Evolutionary conservation across 1,284 basidiomycete species (phyloP).

Genomic region (Mrakiaceae sp.): DNA sequence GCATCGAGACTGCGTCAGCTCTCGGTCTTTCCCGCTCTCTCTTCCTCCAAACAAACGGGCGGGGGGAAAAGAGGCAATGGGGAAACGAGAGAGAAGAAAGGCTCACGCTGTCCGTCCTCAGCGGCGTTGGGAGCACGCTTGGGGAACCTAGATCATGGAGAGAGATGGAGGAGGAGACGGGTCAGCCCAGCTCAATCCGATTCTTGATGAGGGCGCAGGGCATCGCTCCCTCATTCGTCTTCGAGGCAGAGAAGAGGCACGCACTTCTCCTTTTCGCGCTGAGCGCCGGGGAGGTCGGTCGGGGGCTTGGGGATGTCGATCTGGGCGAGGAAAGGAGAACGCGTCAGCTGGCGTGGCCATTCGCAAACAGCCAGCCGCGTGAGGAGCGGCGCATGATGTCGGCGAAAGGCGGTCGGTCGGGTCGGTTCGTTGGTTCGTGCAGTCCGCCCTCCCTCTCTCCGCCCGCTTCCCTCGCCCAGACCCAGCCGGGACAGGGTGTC

Average conservation of each 20-base stretch:
- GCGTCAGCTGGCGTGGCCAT: not conserved
- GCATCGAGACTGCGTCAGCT: not conserved
- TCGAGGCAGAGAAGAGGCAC: not conserved
- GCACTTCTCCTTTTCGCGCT: conserved; percentile 9
- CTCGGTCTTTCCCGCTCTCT: not conserved
- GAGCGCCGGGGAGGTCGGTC: conserved; percentile 11
- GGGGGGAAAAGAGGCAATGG: not conserved
- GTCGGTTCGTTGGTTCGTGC: not conserved
- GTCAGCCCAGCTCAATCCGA: no score
- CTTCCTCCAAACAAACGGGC: not conserved
- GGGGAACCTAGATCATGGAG: not conserved
- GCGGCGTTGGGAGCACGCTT: not conserved
- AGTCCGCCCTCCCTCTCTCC: not conserved
- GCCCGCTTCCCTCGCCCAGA: not conserved
- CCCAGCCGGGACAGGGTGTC: not conserved
- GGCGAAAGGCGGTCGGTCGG: not conserved
- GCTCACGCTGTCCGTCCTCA: not conserved
- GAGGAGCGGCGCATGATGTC: not conserved
- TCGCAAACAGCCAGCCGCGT: not conserved
- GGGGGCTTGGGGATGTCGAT: conserved; percentile 17
- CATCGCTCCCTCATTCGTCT: no score
- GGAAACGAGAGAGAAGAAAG: not conserved
- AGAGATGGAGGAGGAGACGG: not conserved
- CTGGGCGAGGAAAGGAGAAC: not conserved
- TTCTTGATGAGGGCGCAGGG: no score